These are phyloP conservation scores for Cordyceps tenuipes DNA, from an alignment of 2,329 filamentous ascomycete genomes.

Conservation along the genomic window DNA sequence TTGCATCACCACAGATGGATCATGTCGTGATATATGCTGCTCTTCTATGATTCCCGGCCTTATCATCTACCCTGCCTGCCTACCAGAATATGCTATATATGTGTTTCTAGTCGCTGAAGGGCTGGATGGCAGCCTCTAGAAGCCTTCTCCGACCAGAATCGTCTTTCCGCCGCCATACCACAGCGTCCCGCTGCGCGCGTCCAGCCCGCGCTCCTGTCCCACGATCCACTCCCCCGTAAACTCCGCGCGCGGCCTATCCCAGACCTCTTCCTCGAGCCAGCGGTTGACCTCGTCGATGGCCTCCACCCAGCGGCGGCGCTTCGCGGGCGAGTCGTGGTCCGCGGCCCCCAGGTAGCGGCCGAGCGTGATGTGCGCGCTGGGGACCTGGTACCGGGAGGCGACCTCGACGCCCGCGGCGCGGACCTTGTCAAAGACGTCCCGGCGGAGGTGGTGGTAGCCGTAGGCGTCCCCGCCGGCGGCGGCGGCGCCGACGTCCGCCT, in stretches of 20 bases:
- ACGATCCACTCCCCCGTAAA: slow-evolving; percentile 70
- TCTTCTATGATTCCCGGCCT: neutral
- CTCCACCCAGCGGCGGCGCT: slow-evolving; percentile 56
- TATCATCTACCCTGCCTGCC: neutral
- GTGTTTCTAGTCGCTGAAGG: neutral
- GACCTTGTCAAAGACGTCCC: slow-evolving; percentile 62
- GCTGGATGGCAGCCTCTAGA: slow-evolving; percentile 28
- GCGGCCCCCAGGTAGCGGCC: slow-evolving; percentile 65
- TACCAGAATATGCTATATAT: neutral
- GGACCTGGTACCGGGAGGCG: slow-evolving; percentile 75
- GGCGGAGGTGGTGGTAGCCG: slow-evolving; percentile 84
- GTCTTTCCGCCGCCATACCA: slow-evolving; percentile 85
- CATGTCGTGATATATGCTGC: neutral
- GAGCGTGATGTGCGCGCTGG: slow-evolving; percentile 83
- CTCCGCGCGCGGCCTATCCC: slow-evolving; percentile 44
- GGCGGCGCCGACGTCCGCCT: slow-evolving; percentile 26
- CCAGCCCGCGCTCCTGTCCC: slow-evolving; percentile 76
- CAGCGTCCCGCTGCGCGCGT: slow-evolving; percentile 63
- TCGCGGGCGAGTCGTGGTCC: slow-evolving; percentile 52
- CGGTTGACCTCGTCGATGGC: slow-evolving; percentile 69
- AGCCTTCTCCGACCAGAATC: slow-evolving; percentile 54
- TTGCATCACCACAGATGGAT: neutral
- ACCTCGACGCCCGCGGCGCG: slow-evolving; percentile 57
- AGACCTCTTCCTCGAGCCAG: slow-evolving; percentile 64
- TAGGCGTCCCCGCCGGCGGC: slow-evolving; percentile 52